Evolutionary conservation across 371 early-diverging fungal species (phyloP), one percentile per base, ranked within the genome.

Genomic region (Syncephalastrum monosporum): DNA sequence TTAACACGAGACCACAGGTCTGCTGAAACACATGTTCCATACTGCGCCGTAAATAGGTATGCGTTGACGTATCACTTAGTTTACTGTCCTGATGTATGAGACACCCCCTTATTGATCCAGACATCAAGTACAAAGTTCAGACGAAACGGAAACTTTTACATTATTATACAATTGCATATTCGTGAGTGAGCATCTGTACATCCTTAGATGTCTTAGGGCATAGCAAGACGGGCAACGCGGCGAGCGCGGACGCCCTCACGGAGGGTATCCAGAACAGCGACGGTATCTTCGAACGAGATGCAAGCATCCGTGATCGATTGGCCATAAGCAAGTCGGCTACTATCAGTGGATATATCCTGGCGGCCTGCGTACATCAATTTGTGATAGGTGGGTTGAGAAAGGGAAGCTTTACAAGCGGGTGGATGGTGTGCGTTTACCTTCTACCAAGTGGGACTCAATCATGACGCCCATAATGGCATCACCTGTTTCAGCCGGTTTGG

Each of bases 301-400:
- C 92, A 90, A 2, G 91, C 90, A 67, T 91, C 91, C 0, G 92
- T 90, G 47, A 91, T 84, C 16, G 84, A 84, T 63, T 85, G 71
- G 33, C 92, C 92, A 61, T 90, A 88, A 38, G 53, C 69, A 44
- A 86, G 63, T 21, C 68, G 74, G 53, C 84, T 81, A 49, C 80
- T 74, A 50, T 81, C 81, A 16, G 57, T 65, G 15, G 82, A 76
- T 14, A 86, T 73, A 64, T 86, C 82, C 69, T 86, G 87, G 42
- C 84, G 82, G 33, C 38, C 59, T 59, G 25, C 14, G 17, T 17
- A 21, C 21, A 47, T 16, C 3, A 23, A 42, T 16, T 45, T 4
- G 17, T 46, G 7, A 33, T 1, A 14, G 10, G 43, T 8, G 4
- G 15, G 7, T 42, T 23, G 4, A 24, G n/a, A 7, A 8, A 6